These are phyloP conservation scores for Kwoniella heveanensis DNA, from an alignment of 768 basidiomycete genomes.

Conservation along the genomic window DNA sequence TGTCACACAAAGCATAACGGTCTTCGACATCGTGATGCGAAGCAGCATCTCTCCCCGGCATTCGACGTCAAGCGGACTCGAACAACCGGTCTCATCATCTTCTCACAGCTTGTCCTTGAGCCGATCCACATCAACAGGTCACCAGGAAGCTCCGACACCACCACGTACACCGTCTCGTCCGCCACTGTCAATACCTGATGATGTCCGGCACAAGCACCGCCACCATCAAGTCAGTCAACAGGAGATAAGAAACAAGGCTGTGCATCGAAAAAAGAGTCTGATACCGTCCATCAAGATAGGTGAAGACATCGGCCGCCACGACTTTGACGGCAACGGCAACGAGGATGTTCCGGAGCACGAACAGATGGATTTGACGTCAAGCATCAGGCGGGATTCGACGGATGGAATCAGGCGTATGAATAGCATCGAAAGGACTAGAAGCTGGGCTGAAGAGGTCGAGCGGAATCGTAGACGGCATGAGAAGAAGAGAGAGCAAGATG, in stretches of 20 bases:
- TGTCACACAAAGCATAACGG: no score
- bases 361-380: background rate
- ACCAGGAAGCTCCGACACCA: background rate
- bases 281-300: constrained; percentile 13
- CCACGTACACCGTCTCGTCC: background rate
- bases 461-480: constrained; percentile 7
- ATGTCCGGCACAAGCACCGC: no score
- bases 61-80: background rate
- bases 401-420: constrained; percentile 2
- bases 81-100: background rate
- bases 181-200: background rate
- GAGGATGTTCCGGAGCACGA: background rate
- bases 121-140: background rate
- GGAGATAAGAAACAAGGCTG: background rate
- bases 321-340: background rate
- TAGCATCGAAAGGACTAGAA: constrained; percentile 33
- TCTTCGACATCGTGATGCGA: background rate
- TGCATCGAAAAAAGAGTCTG: background rate
- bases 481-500: constrained; percentile 4
- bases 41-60: background rate
- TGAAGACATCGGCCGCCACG: background rate
- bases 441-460: constrained; percentile 39
- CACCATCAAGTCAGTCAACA: no score
- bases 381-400: background rate
- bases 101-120: background rate